Conservation (phyloP, 176 grass and related monocot genomes). For the Panicum miliaceum region DNA sequence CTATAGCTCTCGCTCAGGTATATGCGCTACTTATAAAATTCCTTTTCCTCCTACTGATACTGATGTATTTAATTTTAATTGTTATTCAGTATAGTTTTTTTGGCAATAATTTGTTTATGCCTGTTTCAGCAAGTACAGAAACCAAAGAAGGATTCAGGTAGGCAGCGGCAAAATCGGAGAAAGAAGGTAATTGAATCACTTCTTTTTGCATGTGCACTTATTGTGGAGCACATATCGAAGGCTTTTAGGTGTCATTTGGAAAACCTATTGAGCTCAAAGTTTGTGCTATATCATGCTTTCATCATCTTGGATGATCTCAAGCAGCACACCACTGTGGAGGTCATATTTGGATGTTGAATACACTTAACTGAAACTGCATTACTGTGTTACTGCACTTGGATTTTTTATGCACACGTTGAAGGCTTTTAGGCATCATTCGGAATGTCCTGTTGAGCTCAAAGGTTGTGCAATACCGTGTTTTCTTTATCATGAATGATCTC, state of each 20-base stretch:
- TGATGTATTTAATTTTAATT: conserved; percentile 10
- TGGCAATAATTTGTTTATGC: conserved; percentile 4
- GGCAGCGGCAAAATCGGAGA: conserved; percentile 67
- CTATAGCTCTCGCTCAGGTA: conserved; percentile 74
- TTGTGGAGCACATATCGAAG: conserved; percentile 40
- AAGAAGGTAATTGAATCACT: conserved; percentile 68
- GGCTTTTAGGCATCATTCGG: conserved; percentile 17
- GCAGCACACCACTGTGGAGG: not conserved
- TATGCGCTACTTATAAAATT: not conserved
- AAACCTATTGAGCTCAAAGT: conserved; percentile 35
- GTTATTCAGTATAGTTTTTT: not conserved
- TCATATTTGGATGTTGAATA: conserved; percentile 28
- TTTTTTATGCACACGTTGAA: not conserved
- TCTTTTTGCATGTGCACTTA: not conserved
- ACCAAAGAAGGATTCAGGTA: conserved; percentile 75
- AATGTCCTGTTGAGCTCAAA: conserved; percentile 28
- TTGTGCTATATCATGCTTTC: conserved; percentile 34
- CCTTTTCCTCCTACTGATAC: not conserved
- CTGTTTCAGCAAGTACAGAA: conserved; percentile 56
- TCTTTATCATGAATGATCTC: conserved; percentile 10
- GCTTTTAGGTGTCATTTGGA: conserved; percentile 26
- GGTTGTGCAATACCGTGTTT: conserved; percentile 20
- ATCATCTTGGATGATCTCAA: conserved; percentile 18
- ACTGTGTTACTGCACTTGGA: not conserved
- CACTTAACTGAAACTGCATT: not conserved